phyloP scores from a whole-genome alignment of 176 grass and related monocot species.

The Sorghum bicolor region Sorghum_bicolor_NCBIv3 NC_012870.2:6124001-6124500 shows the following conservation, averaged over 20 bases:
- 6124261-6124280: background rate
- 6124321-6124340: background rate
- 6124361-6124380: background rate
- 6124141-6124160: background rate
- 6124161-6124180: background rate
- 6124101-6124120: background rate
- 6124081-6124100: conserved; percentile 11
- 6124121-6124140: background rate
- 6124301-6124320: background rate
- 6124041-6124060: background rate
- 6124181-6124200: conserved; percentile 34
- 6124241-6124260: conserved; percentile 21
- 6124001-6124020: background rate
- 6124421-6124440: no score
- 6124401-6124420: no score
- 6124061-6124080: conserved; percentile 22
- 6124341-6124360: background rate
- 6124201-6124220: background rate
- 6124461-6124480: background rate
- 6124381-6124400: no score
- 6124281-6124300: background rate
- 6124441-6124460: no score
- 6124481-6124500: background rate
- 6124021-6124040: background rate
- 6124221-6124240: background rate